These are phyloP conservation scores for Komagataella phaffii DNA, from an alignment of 805 yeast genomes.

Conservation along the genomic window DNA sequence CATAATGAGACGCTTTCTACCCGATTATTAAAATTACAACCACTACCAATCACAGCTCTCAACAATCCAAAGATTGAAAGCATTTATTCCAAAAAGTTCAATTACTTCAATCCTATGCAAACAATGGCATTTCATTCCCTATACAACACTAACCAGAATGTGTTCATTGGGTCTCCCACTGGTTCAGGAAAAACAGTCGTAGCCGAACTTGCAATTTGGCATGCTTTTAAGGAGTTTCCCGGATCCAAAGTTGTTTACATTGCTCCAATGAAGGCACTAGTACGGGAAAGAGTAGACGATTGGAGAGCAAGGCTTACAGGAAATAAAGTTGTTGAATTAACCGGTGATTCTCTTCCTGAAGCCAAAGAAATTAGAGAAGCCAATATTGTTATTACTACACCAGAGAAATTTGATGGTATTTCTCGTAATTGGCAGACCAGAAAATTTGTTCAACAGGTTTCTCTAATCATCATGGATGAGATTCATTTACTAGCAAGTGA, in stretches of 20 bases:
- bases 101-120: conserved; percentile 95
- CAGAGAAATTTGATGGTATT: conserved; percentile 81
- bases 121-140: conserved; percentile 90
- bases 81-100: conserved; percentile 56
- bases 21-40: conserved; percentile 64
- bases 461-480: conserved; percentile 76
- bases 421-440: conserved; percentile 78
- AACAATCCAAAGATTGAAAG: conserved; percentile 53
- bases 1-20: conserved; percentile 80
- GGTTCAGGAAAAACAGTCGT: conserved; percentile 98
- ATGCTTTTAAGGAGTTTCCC: conserved; percentile 77
- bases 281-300: conserved; percentile 72
- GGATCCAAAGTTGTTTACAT: conserved; percentile 71
- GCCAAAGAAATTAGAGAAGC: conserved; percentile 53
- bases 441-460: conserved; percentile 59
- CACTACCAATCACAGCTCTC: conserved; percentile 73
- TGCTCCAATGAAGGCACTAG: conserved; percentile 86
- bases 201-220: conserved; percentile 95
- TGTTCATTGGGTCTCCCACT: conserved; percentile 94
- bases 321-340: conserved; percentile 55
- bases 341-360: conserved; percentile 75
- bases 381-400: conserved; percentile 69
- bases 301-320: conserved; percentile 49
- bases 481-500: conserved; percentile 76
- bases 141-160: conserved; percentile 66